Percentiles rank a stretch among this genome's conserved stretches.
phyloP scores from a whole-genome alignment of 23 red algal genomes.

The Gracilaria vermiculophylla region DNA sequence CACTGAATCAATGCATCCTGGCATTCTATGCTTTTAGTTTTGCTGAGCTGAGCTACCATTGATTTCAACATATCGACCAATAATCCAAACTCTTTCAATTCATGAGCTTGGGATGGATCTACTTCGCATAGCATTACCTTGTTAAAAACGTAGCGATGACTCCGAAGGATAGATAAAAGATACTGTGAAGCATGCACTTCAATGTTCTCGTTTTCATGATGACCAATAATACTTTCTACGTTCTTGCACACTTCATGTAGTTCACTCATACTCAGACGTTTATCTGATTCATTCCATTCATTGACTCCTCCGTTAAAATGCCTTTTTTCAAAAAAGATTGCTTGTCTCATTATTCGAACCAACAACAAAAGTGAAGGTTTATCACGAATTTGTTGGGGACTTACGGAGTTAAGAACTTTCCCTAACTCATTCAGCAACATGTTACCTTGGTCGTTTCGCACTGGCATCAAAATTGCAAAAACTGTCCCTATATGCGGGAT shows the following conservation, averaged over 20 bases:
- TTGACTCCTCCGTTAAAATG: background rate
- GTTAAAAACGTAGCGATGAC: constrained; percentile 3
- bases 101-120: background rate
- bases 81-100: background rate
- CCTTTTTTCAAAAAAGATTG: background rate
- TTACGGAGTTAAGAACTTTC: constrained; percentile 14
- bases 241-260: constrained; percentile 13
- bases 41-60: constrained; percentile 30
- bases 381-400: background rate
- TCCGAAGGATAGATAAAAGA: constrained; percentile 3
- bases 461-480: constrained; percentile 67
- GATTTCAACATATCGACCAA: background rate
- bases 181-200: constrained; percentile 34
- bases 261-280: background rate
- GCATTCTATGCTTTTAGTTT: constrained; percentile 49
- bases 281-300: background rate
- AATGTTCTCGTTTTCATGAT: constrained; percentile 32
- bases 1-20: constrained; percentile 47
- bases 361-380: constrained; percentile 39
- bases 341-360: constrained; percentile 42
- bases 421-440: constrained; percentile 20
- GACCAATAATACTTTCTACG: constrained; percentile 39
- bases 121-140: background rate
- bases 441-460: background rate
- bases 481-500: constrained; percentile 51